phyloP scores from a whole-genome alignment of 2,329 filamentous ascomycete species.

The Colletotrichum tropicale region DNA sequence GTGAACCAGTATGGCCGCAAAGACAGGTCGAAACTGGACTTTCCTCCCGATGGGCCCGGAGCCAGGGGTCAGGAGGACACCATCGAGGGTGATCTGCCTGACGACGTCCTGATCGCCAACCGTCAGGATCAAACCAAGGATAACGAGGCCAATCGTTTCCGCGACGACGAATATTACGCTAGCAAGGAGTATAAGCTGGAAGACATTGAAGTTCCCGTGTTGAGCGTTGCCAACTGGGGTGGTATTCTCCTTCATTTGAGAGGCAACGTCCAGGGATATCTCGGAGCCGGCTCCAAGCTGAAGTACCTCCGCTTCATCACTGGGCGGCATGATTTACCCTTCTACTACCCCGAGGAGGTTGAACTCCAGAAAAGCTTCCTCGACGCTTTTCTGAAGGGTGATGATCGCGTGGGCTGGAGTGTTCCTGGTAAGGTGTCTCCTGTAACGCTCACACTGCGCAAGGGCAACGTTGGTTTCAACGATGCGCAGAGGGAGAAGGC shows the following conservation, averaged over 20 bases:
- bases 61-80: conserved; percentile 53
- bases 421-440: conserved; percentile 60
- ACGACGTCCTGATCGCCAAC: conserved; percentile 55
- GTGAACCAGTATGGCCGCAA: conserved; percentile 71
- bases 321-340: conserved; percentile 73
- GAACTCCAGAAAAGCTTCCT: conserved; percentile 71
- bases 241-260: conserved; percentile 72
- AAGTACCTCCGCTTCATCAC: conserved; percentile 75
- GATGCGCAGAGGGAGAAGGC: conserved; percentile 62
- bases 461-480: conserved; percentile 72
- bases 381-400: conserved; percentile 72
- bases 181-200: conserved; percentile 68
- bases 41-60: conserved; percentile 16
- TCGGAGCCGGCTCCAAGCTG: conserved; percentile 65
- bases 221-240: conserved; percentile 74
- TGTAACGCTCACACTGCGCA: conserved; percentile 65
- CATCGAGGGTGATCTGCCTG: conserved; percentile 61
- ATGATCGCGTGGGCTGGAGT: conserved; percentile 68
- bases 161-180: conserved; percentile 68
- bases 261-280: conserved; percentile 71
- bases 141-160: conserved; percentile 56
- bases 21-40: conserved; percentile 35
- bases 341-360: conserved; percentile 74
- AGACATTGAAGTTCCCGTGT: conserved; percentile 70
- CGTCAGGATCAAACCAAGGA: conserved; percentile 51